A percentile compares a stretch with the other conserved stretches of the same genome.
Conservation (phyloP, 164 flowering plant genomes). For the Houttuynia cordata region DNA sequence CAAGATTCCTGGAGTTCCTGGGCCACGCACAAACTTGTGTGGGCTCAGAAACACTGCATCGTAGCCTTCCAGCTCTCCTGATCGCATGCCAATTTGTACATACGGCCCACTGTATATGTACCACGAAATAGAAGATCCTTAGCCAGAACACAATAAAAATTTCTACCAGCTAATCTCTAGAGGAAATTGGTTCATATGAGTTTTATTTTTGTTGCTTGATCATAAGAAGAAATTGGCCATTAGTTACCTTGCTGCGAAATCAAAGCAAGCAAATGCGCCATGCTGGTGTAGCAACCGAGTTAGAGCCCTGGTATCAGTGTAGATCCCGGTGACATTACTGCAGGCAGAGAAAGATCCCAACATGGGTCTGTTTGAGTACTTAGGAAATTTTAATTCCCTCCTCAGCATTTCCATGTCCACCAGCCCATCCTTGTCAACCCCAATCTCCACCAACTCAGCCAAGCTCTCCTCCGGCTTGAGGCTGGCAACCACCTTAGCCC, state of each 20-base stretch:
- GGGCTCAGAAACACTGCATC: conserved; percentile 72
- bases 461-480: conserved; percentile 12
- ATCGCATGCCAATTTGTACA: conserved; percentile 49
- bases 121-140: neutral
- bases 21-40: conserved; percentile 84
- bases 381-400: conserved; percentile 19
- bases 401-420: conserved; percentile 39
- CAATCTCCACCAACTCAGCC: conserved; percentile 27
- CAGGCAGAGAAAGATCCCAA: conserved; percentile 80
- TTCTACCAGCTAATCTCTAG: neutral
- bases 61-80: conserved; percentile 63
- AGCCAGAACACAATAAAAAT: too few relatives aligned
- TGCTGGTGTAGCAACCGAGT: conserved; percentile 47
- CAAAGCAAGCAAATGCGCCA: conserved; percentile 77
- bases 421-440: conserved; percentile 29
- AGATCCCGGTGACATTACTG: conserved; percentile 67
- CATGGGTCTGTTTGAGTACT: conserved; percentile 39
- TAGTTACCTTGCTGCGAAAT: conserved; percentile 22
- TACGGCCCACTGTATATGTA: conserved; percentile 43
- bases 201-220: too few relatives aligned
- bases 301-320: conserved; percentile 35
- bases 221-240: too few relatives aligned
- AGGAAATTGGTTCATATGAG: neutral
- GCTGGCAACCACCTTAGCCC: conserved; percentile 1
- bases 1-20: conserved; percentile 56